These are phyloP conservation scores for Lecanicillium sp. DNA, from an alignment of 2,329 filamentous ascomycete species.

Conservation along the genomic window DNA sequence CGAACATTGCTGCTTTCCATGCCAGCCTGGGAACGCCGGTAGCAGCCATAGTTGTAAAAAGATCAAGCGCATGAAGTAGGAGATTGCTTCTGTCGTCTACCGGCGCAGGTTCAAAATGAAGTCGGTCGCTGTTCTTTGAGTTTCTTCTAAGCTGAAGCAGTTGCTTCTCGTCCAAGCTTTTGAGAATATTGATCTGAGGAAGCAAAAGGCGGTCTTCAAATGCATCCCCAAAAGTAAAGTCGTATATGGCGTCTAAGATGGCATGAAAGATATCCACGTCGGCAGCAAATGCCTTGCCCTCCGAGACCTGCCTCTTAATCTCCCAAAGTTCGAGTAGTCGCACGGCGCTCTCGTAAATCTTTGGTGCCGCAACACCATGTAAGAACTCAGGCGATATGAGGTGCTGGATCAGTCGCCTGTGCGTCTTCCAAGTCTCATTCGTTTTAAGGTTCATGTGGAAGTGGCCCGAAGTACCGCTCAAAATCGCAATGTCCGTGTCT, in stretches of 20 bases:
- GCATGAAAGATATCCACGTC: constrained; percentile 20
- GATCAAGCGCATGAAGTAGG: constrained; percentile 2
- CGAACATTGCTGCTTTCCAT: constrained; percentile 1
- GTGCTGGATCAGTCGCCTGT: constrained; percentile 27
- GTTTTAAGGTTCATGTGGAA: constrained; percentile 25
- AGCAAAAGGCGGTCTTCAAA: constrained; percentile 1
- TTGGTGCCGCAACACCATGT: constrained; percentile 18
- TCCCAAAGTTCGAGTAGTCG: constrained; percentile 26
- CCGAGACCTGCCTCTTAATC: constrained; percentile 20
- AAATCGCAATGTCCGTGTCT: constrained; percentile 21
- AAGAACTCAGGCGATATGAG: constrained; percentile 29
- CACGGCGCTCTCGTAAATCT: constrained; percentile 21
- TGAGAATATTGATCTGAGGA: not conserved
- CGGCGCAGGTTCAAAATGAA: constrained; percentile 2
- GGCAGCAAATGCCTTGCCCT: constrained; percentile 16
- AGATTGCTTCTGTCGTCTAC: not conserved
- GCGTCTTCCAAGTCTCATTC: constrained; percentile 21
- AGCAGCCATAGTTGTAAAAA: constrained; percentile 2
- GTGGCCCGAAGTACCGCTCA: constrained; percentile 22
- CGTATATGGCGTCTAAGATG: constrained; percentile 24
- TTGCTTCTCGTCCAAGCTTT: not conserved
- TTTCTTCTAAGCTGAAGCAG: not conserved
- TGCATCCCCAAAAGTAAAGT: constrained; percentile 19
- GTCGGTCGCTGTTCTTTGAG: not conserved
- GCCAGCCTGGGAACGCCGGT: constrained; percentile 4